Evolutionary conservation across 257 asterid species (phyloP), one percentile per base, ranked within the genome.

Genomic region (Salvia splendens): DNA sequence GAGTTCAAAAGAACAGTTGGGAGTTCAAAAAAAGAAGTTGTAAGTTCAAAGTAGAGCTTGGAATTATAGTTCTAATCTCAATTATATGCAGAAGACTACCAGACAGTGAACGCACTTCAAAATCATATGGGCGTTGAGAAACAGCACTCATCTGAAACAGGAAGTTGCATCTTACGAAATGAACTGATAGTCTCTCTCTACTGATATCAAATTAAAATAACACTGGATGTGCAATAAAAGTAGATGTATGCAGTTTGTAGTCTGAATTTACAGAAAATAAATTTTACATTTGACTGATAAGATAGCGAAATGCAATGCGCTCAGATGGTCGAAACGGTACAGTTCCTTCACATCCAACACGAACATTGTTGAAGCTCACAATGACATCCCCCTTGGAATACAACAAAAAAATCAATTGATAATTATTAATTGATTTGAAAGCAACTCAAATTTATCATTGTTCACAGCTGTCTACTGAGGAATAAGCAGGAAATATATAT

Each of bases 241-340:
- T 32, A 54, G 54, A 56, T 30, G 66, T 41, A 42, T 7, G 47
- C 58, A 43, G 65, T 41, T 33, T 7, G 47, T 51, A 43, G 65
- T 41, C 32, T 10, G 73, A 61, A 17, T 60, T 53, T 12, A 49
- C 12, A 57, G 43, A 73, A 68, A 75, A 43, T 49, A 67, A 75
- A 61, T 50, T 30, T 76, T 82, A 89, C 91, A 82, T 85, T 84
- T 86, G 91, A 82, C 97, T 88, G 64, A 93, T 80, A 70, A 93
- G 92, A 80, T 86, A 93, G 78, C 96, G 95, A 78, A 93, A 93
- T 57, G 97, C 99, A 73, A 93, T 93, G 57, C 96, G 95, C 82
- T 89, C 99, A 41, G 86, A 78, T 46, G 97, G 84, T 61, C 90
- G 93, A 81, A 89, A 93, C 1, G 97, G 99, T 60, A 93, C 94